These are phyloP conservation scores for Suhomyces maxii DNA, from an alignment of 1,139 yeast genomes.

Conservation along the genomic window DNA sequence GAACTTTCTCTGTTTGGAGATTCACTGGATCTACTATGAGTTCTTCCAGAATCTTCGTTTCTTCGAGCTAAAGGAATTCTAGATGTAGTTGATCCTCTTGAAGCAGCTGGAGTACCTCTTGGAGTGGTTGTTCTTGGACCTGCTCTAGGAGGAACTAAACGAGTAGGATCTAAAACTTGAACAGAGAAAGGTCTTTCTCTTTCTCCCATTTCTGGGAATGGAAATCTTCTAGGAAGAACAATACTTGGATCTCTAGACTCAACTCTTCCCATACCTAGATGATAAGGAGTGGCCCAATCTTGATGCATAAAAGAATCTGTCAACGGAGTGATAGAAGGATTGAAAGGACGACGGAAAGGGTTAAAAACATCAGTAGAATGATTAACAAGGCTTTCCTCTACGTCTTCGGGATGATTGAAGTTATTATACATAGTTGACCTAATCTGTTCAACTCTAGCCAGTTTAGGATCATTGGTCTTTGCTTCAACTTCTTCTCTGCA, in stretches of 20 bases:
- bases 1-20: background rate
- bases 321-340: slow-evolving; percentile 42
- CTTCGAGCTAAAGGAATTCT: background rate
- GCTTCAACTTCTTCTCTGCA: slow-evolving; percentile 45
- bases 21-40: background rate
- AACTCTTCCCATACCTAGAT: slow-evolving; percentile 2
- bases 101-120: background rate
- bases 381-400: slow-evolving; percentile 26
- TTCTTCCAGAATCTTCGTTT: background rate
- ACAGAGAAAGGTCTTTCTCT: slow-evolving; percentile 12
- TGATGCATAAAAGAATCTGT: slow-evolving; percentile 45
- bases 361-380: slow-evolving; percentile 45
- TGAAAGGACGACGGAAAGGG: slow-evolving; percentile 34
- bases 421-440: slow-evolving; percentile 13
- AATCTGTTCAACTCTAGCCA: slow-evolving; percentile 12
- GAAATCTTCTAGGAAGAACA: slow-evolving; percentile 31
- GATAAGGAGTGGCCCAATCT: slow-evolving; percentile 33
- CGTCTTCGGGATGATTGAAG: slow-evolving; percentile 18
- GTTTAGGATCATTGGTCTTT: slow-evolving; percentile 19
- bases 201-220: slow-evolving; percentile 19
- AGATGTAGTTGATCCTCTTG: background rate
- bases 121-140: slow-evolving; percentile 1
- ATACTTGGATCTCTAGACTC: slow-evolving; percentile 15
- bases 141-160: background rate
- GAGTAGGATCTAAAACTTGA: slow-evolving; percentile 1